These are phyloP conservation scores for Lachnellula occidentalis DNA, from an alignment of 2,329 filamentous ascomycete species.

Conservation along the genomic window DNA sequence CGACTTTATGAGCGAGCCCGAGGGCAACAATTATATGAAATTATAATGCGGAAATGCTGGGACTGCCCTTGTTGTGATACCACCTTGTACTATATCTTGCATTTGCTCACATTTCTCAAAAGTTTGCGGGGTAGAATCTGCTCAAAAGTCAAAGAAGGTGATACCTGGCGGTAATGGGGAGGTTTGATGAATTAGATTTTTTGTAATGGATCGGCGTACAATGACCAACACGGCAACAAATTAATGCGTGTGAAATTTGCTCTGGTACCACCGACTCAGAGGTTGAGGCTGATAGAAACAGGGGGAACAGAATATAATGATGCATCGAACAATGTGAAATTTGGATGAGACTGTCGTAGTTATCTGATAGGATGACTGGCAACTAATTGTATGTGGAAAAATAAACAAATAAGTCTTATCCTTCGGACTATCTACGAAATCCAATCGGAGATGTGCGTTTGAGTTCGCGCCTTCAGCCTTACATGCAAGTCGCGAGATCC, in stretches of 20 bases:
- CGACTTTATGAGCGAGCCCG: constrained; percentile 8
- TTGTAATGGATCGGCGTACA: background rate
- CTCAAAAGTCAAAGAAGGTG: background rate
- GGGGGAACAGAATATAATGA: background rate
- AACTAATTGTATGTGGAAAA: constrained; percentile 6
- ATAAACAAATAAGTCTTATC: constrained; percentile 10
- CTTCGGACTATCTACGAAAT: background rate
- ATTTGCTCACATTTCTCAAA: constrained; percentile 4
- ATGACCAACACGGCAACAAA: background rate
- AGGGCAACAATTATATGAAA: background rate
- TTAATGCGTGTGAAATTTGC: background rate
- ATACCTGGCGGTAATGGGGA: background rate
- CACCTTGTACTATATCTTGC: constrained; percentile 19
- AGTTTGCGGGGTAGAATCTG: background rate
- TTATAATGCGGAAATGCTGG: constrained; percentile 1
- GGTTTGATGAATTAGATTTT: too few relatives aligned
- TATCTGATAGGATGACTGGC: constrained; percentile 1
- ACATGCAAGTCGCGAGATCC: constrained; percentile 27
- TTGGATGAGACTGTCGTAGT: constrained; percentile 1
- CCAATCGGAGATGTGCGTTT: constrained; percentile 4
- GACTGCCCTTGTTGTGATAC: constrained; percentile 17
- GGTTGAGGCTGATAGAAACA: constrained; percentile 6
- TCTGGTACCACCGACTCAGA: background rate
- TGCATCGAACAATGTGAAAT: background rate
- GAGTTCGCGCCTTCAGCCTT: constrained; percentile 24